Percentiles rank a stretch among this genome's conserved stretches.
Conservation (phyloP, 345 rosid genomes). For the Moricandia arvensis region DNA sequence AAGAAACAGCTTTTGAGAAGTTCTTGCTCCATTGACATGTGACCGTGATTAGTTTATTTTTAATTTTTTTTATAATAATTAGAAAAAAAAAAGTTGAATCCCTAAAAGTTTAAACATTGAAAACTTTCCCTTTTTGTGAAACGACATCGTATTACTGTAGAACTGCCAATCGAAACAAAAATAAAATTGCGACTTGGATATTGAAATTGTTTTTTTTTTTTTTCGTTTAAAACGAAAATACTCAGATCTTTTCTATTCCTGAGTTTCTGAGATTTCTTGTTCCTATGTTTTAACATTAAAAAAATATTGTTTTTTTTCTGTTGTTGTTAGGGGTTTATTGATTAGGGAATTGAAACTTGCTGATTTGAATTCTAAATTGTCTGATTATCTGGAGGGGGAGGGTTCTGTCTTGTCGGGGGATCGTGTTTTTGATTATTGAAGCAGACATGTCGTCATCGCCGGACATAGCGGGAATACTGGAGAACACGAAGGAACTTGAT, state of each 20-base stretch:
- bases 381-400: neutral
- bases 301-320: too few species aligned
- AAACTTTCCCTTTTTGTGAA: neutral
- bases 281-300: neutral
- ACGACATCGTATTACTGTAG: neutral
- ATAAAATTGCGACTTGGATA: too few species aligned
- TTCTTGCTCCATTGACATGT: too few species aligned
- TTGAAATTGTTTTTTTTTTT: too few species aligned
- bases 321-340: neutral
- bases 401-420: neutral
- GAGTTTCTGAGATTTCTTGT: neutral
- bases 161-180: constrained; percentile 15
- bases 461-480: constrained; percentile 64
- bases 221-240: too few species aligned
- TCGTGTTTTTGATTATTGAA: constrained; percentile 12
- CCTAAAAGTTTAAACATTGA: too few species aligned
- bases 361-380: neutral
- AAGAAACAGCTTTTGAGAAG: too few species aligned
- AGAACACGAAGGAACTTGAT: constrained; percentile 78
- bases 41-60: too few species aligned
- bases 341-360: neutral
- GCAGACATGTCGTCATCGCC: constrained; percentile 54
- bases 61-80: too few species aligned
- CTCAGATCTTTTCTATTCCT: constrained; percentile 13
- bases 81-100: too few species aligned